Conservation (phyloP, 768 basidiomycete species). For the Crassisporium funariophilum region DNA sequence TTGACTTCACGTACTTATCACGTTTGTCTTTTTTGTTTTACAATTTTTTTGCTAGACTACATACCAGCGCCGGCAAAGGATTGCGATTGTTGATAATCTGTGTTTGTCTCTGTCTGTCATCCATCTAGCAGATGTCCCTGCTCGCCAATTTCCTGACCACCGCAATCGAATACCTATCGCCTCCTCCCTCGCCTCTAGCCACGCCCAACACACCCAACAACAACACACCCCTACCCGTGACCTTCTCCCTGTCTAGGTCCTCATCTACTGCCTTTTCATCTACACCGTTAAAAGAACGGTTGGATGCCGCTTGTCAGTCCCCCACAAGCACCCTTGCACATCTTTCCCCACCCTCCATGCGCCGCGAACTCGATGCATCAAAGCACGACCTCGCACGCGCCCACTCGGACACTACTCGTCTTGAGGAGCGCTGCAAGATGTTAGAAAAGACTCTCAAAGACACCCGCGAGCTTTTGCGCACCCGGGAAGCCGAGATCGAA, state of each 20-base stretch:
- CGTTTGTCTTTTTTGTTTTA: not conserved
- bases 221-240: not conserved
- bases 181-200: constrained; percentile 37
- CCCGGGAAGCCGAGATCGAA: constrained; percentile 64
- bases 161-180: constrained; percentile 61
- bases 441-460: constrained; percentile 68
- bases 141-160: constrained; percentile 48
- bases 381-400: constrained; percentile 58
- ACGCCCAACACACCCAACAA: constrained; percentile 21
- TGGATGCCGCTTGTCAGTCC: constrained; percentile 48
- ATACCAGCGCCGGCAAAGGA: not conserved
- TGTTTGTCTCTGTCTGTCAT: constrained; percentile 32
- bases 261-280: constrained; percentile 11
- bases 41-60: constrained; percentile 1
- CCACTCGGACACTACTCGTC: constrained; percentile 52
- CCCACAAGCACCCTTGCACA: constrained; percentile 45
- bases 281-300: constrained; percentile 46
- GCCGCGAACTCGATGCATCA: constrained; percentile 58
- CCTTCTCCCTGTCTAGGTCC: constrained; percentile 32
- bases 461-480: constrained; percentile 57
- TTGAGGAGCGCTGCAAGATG: constrained; percentile 63
- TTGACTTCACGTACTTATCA: no score
- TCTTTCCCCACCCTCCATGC: constrained; percentile 44
- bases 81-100: constrained; percentile 21
- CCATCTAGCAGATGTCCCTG: constrained; percentile 36